Base-by-base conservation (phyloP, 202 grass and related monocot genomes). In the Zizania palustris region DNA sequence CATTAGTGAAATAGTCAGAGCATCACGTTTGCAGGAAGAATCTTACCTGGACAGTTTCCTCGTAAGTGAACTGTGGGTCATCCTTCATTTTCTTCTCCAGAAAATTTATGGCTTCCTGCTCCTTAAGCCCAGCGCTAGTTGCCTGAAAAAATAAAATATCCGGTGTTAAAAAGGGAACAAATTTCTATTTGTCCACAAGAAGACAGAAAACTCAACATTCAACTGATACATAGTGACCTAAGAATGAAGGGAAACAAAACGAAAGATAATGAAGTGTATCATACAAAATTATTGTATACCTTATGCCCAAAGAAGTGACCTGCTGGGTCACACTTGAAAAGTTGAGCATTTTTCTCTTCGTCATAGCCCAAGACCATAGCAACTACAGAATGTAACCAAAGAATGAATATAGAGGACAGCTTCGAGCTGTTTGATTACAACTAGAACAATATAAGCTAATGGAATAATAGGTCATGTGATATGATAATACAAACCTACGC, bases 71-170 rank as follows among this genome's bases (percentile, higher is more conserved):
- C 63, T 83, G n/a, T 0, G 92, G 92, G 33, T 90, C 88, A 69
- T 91, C 93, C 83, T 99, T 99, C 92, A 99, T 99, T 99, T 99
- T 99, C 87, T 99, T 99, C 84, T 99, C 96, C 64, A 99, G 85
- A 84, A 99, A 99, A 81, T 99, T 99, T 67, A 99, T 99, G 67
- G 96, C 96, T 90, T 99, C 96, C 83, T 99, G 96, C 79, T 99
- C 96, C 65, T 99, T 99, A 57, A 99, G 83, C 15, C 96, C 96
- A 13, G 96, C 89, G 82, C 92, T 99, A 28, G 96, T 99, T 77
- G 96, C 96, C 96, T 99, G 65, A 49, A 72, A 72, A 28, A 15
- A 73, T 41, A 61, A 66, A 43, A 65, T 67, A 65, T 65, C 40
- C 56, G 9, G 55, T 70, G 58, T 18, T 69, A 72, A 54, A 65